Evolutionary conservation across 371 early-diverging fungal species (phyloP).

Genomic region (Nematocida parisii): DNA sequence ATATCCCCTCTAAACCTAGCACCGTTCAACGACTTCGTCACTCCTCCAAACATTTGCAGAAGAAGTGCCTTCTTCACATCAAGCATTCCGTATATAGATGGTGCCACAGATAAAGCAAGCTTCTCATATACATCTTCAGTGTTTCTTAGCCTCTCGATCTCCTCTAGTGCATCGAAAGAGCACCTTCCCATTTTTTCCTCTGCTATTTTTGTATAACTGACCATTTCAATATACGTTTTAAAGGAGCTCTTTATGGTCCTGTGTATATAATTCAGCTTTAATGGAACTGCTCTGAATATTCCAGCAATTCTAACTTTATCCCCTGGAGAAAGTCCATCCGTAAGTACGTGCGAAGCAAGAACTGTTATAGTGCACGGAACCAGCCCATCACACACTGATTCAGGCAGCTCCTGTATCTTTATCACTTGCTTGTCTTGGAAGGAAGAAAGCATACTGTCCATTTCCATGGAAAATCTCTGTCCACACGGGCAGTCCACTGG

Average conservation of each 20-base stretch:
- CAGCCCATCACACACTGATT: conserved; percentile 92
- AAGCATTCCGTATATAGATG: conserved; percentile 89
- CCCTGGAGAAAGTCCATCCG: conserved; percentile 90
- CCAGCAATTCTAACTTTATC: conserved; percentile 91
- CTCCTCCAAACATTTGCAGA: conserved; percentile 94
- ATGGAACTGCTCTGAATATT: conserved; percentile 88
- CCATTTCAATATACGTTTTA: conserved; percentile 87
- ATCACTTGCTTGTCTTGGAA: conserved; percentile 92
- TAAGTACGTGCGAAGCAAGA: conserved; percentile 84
- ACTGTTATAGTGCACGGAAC: conserved; percentile 93
- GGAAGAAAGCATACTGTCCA: conserved; percentile 84
- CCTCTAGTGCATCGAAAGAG: conserved; percentile 72
- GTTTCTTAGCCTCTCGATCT: conserved; percentile 67
- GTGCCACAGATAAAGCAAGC: conserved; percentile 74
- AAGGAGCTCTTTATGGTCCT: conserved; percentile 85
- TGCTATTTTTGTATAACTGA: conserved; percentile 76
- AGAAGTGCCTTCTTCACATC: conserved; percentile 94
- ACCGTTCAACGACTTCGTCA: conserved; percentile 63
- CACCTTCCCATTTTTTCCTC: conserved; percentile 65
- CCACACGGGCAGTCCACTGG: conserved; percentile 80
- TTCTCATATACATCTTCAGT: conserved; percentile 60
- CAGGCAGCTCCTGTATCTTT: conserved; percentile 95
- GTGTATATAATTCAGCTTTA: conserved; percentile 82
- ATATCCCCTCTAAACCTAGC: conserved; percentile 69
- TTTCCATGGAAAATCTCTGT: conserved; percentile 64